These are phyloP conservation scores for Marchantia polymorpha DNA, from an alignment of 225 moss, liverwort and hornwort species.

Conservation along the genomic window DNA sequence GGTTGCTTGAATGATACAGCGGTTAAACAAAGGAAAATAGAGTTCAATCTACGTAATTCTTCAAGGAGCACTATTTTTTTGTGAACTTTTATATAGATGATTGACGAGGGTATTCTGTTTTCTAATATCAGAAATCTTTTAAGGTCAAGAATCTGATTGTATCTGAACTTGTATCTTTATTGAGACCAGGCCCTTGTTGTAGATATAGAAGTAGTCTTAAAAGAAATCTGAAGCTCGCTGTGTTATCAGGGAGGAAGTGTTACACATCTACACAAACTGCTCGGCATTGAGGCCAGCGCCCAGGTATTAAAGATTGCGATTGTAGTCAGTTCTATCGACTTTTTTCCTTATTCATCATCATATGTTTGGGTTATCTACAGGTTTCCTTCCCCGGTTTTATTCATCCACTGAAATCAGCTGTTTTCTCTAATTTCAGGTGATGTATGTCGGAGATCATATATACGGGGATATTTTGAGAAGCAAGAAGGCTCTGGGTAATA, in stretches of 20 bases:
- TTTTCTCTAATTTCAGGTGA: slow-evolving; percentile 45
- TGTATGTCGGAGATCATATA: slow-evolving; percentile 96
- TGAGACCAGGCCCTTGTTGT: not conserved
- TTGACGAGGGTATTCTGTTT: too few species aligned
- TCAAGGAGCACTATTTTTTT: too few species aligned
- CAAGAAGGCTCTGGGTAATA: slow-evolving; percentile 90
- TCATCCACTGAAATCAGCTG: not conserved
- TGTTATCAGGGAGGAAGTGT: slow-evolving; percentile 75
- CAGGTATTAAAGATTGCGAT: slow-evolving; percentile 41
- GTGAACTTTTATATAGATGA: not conserved
- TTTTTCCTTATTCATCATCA: not conserved
- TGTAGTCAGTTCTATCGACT: not conserved
- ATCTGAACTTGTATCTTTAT: not conserved
- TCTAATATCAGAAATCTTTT: not conserved
- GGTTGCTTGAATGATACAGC: too few species aligned
- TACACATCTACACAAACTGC: slow-evolving; percentile 74
- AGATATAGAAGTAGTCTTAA: not conserved
- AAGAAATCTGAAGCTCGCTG: not conserved
- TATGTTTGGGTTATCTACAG: not conserved
- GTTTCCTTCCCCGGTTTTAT: not conserved
- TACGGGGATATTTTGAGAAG: slow-evolving; percentile 97
- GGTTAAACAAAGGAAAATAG: too few species aligned
- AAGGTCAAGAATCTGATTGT: not conserved
- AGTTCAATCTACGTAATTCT: too few species aligned
- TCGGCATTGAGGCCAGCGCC: slow-evolving; percentile 80